Evolutionary conservation across 495 filamentous ascomycete genomes (phyloP), one percentile per base, ranked within the genome.

Genomic region (Xylaria grammica): DNA sequence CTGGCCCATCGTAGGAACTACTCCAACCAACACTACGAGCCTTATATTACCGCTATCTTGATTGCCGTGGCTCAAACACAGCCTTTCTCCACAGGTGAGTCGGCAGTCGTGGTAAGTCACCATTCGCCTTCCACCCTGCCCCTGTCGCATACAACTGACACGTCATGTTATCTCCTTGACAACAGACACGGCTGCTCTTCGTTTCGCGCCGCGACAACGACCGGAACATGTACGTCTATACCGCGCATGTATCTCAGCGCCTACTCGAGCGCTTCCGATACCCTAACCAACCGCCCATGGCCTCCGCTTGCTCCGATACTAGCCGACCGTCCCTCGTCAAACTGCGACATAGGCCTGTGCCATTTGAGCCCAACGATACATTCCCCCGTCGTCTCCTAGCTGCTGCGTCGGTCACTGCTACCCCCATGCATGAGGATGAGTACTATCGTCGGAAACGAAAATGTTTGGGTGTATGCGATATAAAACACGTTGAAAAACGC

Each of bases 181-280:
- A 20, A 26, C 32, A 54, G 50, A 30, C 22, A 30, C 50, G 15
- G 26, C 50, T 54, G 4, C 50, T 54, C 50, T 54, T 17, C 19
- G 32, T n/a, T n/a, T n/a, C 24, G 13, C 50, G n/a, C 24, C 15
- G 19, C 48, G 13, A 22, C 32, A 7, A 30, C 17, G 26, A 30
- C 8, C 17, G 10, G 9, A 8, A 54, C 10, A 54, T 54, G n/a
- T 26, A 54, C 50, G 50, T 54, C 26, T 54, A 32, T 54, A 54
- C 48, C 17, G 48, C 48, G 20, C 48, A 17, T 30, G 20, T 51
- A 17, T 51, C 48, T 51, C 22, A 26, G 20, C 48, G 3, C 9
- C 48, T 51, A 4, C 48, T 51, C 48, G 48, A 51, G 9, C 48
- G 48, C 20, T 51, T 51, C 48, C 48, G 48, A 51, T 24, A 51